Percentiles rank a stretch among this genome's conserved stretches.
Conservation (phyloP, 1,284 basidiomycete genomes). For the Cryptococcus amylolentus region DNA sequence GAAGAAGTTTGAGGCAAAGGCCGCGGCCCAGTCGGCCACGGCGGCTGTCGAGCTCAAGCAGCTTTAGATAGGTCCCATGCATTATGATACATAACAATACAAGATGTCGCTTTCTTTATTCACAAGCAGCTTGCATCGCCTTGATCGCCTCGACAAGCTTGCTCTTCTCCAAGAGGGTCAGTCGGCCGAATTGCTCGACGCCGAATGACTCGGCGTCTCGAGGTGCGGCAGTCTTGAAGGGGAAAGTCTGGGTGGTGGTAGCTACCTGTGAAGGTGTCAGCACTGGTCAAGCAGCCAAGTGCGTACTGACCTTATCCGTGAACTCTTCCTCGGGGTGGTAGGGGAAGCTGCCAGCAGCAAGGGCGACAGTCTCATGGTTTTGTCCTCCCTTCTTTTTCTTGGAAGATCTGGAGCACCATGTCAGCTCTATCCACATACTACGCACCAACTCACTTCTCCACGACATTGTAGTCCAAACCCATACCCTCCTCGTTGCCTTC, state of each 20-base stretch:
- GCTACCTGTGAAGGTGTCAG: conserved; percentile 55
- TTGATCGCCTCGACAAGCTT: conserved; percentile 44
- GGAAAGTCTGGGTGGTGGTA: conserved; percentile 61
- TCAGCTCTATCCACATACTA: neutral
- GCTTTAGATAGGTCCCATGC: neutral
- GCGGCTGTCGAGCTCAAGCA: neutral
- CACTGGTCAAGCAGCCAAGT: neutral
- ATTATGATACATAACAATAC: neutral
- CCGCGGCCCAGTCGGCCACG: neutral
- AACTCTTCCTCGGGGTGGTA: conserved; percentile 85
- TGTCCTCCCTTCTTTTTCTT: conserved; percentile 53
- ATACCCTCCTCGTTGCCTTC: conserved; percentile 42
- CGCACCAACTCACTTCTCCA: conserved; percentile 16
- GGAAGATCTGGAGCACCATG: neutral
- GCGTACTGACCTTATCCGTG: conserved; percentile 60
- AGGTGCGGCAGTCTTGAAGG: conserved; percentile 61
- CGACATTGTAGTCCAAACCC: conserved; percentile 40
- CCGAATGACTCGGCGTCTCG: conserved; percentile 73
- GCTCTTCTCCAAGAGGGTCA: conserved; percentile 62
- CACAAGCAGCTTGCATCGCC: conserved; percentile 48
- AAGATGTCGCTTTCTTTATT: conserved; percentile 2
- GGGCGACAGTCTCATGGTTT: conserved; percentile 4
- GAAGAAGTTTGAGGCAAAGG: conserved; percentile 46
- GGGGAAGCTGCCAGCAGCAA: conserved; percentile 53
- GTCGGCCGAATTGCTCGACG: conserved; percentile 68